Evolutionary conservation across 345 rosid species (phyloP).

Genomic region (Noccaea caerulescens): DNA sequence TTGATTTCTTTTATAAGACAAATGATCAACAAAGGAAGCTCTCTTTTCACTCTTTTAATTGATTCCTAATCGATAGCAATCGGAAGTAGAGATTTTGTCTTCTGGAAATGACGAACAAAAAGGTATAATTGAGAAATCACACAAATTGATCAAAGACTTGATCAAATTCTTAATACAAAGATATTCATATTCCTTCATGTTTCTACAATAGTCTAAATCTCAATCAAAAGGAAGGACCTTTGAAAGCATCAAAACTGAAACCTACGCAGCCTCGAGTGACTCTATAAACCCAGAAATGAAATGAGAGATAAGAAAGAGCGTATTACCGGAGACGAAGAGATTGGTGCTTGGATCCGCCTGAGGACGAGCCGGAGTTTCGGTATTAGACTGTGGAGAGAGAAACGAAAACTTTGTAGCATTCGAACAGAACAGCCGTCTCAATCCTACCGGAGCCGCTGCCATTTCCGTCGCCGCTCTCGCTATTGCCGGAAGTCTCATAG

Average conservation of each 20-base stretch:
- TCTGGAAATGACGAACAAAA: not conserved
- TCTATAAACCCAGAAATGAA: constrained; percentile 12
- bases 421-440: constrained; percentile 62
- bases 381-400: constrained; percentile 44
- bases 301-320: not conserved
- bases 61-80: not conserved
- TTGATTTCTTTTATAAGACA: not conserved
- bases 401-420: constrained; percentile 49
- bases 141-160: not conserved
- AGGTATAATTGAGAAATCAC: not conserved
- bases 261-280: not conserved
- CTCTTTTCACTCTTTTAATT: constrained; percentile 1
- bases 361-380: constrained; percentile 54
- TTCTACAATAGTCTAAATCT: not conserved
- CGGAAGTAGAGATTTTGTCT: not conserved
- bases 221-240: not conserved
- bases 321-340: constrained; percentile 71
- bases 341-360: constrained; percentile 77
- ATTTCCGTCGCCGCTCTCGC: constrained; percentile 49
- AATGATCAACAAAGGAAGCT: not conserved
- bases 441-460: constrained; percentile 50
- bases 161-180: not conserved
- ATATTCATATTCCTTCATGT: not conserved
- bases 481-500: constrained; percentile 44
- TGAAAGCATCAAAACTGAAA: not conserved